Base-by-base conservation (phyloP, 495 filamentous ascomycete genomes). In the Hypoxylon cercidicola region DNA sequence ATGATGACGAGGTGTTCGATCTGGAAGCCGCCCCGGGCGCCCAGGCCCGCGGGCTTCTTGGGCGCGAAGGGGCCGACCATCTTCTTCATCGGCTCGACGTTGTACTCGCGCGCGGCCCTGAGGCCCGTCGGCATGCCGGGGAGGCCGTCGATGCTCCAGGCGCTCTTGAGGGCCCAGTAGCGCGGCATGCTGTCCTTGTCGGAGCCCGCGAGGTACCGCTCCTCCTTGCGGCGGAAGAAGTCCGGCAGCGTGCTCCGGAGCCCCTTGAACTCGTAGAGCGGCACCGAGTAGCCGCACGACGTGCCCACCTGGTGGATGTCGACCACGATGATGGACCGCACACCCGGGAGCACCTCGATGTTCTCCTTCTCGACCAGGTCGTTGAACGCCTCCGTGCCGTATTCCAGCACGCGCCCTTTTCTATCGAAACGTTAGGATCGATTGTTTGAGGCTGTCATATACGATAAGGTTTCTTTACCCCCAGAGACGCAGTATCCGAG, bases 401-500 rank as follows among this genome's bases (percentile, higher is more conserved):
- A 75, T 72, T 93, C 90, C 9, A 92, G 75, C 7, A 92, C 87
- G 2, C 75, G 77, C 0, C 89, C 90, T 44, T 72, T 81, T 44
- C 25, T 28, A 28, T 28, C 7, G 25, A 28, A 28, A 28, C 25
- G 25, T 28, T 28, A 28, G 25, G 25, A 28, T 28, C 25, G 3
- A 28, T n/a, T 28, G 25, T 28, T 3, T 28, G 25, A 28, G 25
- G 25, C 7, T 3, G 25, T 3, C 25, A 3, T 7, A 28, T n/a
- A n/a, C n/a, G n/a, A n/a, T n/a, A n/a, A n/a, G n/a, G 25, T 7
- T 28, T 28, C 25, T n/a, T 28, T 28, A 28, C 25, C 90, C 90
- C 69, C 88, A 93, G n/a, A 92, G 74, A 1, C 90, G 73, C 57
- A 92, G 60, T 63, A 93, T 93, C 57, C 84, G 81, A 2, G 90